Evolutionary conservation across 2,329 filamentous ascomycete species (phyloP).

Genomic region (Paraphaeosphaeria sporulosa): DNA sequence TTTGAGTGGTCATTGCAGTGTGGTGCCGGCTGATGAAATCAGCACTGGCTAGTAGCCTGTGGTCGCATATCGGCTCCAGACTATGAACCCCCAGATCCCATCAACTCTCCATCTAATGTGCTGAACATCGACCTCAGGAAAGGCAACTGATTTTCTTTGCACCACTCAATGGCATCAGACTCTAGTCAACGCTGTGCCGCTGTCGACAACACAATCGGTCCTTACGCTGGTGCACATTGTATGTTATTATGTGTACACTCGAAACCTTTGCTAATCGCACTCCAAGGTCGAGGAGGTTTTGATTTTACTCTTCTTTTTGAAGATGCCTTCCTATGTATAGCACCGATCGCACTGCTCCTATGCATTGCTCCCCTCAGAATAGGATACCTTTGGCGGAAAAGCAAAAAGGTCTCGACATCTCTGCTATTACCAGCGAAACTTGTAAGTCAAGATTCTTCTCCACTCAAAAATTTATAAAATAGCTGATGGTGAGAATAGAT

Average conservation of each 20-base stretch:
- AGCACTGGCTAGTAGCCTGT: conserved; percentile 20
- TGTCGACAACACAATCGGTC: conserved; percentile 44
- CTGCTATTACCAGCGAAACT: conserved; percentile 35
- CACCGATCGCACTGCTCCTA: conserved; percentile 41
- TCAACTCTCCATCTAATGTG: conserved; percentile 30
- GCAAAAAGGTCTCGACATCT: conserved; percentile 33
- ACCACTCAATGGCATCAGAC: conserved; percentile 31
- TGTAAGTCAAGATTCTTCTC: conserved; percentile 24
- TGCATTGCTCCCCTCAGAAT: conserved; percentile 38
- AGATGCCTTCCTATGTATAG: conserved; percentile 42
- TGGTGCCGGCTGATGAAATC: conserved; percentile 32
- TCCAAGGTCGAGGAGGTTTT: conserved; percentile 40
- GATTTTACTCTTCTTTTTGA: conserved; percentile 51
- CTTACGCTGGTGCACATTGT: conserved; percentile 38
- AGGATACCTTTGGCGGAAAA: conserved; percentile 34
- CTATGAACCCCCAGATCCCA: conserved; percentile 26
- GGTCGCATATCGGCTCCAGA: conserved; percentile 22
- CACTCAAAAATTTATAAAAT: not conserved
- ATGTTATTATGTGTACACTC: not conserved
- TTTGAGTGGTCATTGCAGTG: conserved; percentile 22
- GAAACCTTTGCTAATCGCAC: not conserved
- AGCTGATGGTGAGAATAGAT: not conserved
- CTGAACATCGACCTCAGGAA: conserved; percentile 25
- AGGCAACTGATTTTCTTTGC: conserved; percentile 29
- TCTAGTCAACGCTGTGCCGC: conserved; percentile 26